A percentile compares a stretch with the other conserved stretches of the same genome.
phyloP scores from a whole-genome alignment of 1,284 basidiomycete genomes.

The Coriolopsis trogii region DNA sequence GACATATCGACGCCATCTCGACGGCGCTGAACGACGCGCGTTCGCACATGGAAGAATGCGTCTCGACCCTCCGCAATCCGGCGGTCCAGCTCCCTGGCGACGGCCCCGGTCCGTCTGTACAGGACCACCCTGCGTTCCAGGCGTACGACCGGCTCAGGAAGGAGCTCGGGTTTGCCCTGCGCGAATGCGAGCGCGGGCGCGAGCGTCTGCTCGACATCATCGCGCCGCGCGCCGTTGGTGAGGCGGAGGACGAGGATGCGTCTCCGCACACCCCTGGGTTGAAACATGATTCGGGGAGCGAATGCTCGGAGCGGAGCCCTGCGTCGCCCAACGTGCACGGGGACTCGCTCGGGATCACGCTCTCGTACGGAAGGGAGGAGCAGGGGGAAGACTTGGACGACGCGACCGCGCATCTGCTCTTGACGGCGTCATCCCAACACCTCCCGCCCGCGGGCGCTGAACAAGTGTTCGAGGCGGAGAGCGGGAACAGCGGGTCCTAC shows the following conservation, averaged over 20 bases:
- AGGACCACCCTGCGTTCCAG: slow-evolving; percentile 52
- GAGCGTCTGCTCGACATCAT: slow-evolving; percentile 62
- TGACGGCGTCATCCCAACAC: slow-evolving; percentile 50
- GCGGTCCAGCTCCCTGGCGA: slow-evolving; percentile 1
- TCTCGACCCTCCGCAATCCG: slow-evolving; percentile 51
- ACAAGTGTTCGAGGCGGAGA: slow-evolving; percentile 76
- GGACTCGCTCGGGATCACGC: slow-evolving; percentile 14
- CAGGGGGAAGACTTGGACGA: slow-evolving; percentile 46
- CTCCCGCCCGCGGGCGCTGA: slow-evolving; percentile 67
- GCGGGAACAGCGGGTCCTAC: slow-evolving; percentile 43
- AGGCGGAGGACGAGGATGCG: slow-evolving; percentile 37
- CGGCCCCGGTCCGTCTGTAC: slow-evolving; percentile 12
- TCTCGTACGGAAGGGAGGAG: slow-evolving; percentile 15
- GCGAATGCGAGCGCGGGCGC: slow-evolving; percentile 79
- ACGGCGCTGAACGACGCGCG: slow-evolving; percentile 68
- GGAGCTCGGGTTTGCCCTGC: slow-evolving; percentile 71
- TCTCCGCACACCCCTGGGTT: slow-evolving; percentile 53
- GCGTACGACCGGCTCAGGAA: slow-evolving; percentile 75
- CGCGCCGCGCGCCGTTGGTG: slow-evolving; percentile 34
- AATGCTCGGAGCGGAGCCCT: slow-evolving; percentile 55
- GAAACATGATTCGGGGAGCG: slow-evolving; percentile 52
- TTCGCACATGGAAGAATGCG: slow-evolving; percentile 61
- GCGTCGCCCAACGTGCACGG: slow-evolving; percentile 22
- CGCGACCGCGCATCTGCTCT: slow-evolving; percentile 55
- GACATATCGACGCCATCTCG: slow-evolving; percentile 70